Base-by-base conservation (phyloP, 1,139 yeast species). In the Candida sp. region DNA sequence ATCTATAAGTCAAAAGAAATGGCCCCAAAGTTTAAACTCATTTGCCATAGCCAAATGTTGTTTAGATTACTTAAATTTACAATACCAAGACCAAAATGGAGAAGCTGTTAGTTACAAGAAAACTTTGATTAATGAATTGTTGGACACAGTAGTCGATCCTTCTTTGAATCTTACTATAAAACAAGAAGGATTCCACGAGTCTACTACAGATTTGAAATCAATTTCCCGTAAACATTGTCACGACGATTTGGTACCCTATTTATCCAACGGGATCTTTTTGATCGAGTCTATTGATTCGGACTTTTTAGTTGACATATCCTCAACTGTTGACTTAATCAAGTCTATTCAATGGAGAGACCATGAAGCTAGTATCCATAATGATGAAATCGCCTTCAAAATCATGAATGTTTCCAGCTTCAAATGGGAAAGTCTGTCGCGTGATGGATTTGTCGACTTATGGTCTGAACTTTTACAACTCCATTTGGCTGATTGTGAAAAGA, bases 331-430 rank as follows among this genome's bases (percentile, higher is more conserved):
- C 30, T 56, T 72, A 42, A 59, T 66, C 39, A 59, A 60, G 30
- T 54, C 65, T 11, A 70, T 90, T 38, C 57, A 67, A 33, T 91
- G 97, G 97, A 76, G 95, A 58, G 69, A 75, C 36, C 89, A 87
- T 62, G 67, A 70, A n/a, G 96, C 97, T 0, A 57, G 57, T 6
- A 72, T 91, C 30, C 70, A 73, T 50, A 87, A 87, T 52, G 86
- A 87, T 41, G 93, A 88, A 49, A 72, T 89, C 38, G 87, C 95
- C 0, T 77, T 77, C 54, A 73, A 75, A 25, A 71, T 85, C 39
- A 67, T 75, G 66, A 60, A 75, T 30, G 66, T 68, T 51, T 62
- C 75, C 45, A 52, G 65, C 36, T 53, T 70, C 45, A 56, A 57
- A 25, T 58, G 64, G 58, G 44, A 52, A 33, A 44, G 44, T 6